Conservation (phyloP, 2,329 filamentous ascomycete genomes). For the Neurospora sp. region DNA sequence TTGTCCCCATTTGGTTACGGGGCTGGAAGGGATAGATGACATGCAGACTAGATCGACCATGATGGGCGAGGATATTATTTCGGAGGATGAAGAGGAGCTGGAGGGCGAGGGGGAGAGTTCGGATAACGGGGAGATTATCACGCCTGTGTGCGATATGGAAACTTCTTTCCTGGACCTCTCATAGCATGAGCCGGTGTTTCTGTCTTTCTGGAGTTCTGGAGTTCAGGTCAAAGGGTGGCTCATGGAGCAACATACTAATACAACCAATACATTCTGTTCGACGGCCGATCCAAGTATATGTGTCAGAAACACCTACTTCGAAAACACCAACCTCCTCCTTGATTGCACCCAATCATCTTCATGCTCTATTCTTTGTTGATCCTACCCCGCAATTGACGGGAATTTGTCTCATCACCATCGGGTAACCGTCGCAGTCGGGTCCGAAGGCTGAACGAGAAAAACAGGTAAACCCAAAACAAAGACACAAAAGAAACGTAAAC, state of each 20-base stretch:
- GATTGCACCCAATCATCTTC: neutral
- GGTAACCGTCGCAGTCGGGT: neutral
- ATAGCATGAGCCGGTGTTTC: neutral
- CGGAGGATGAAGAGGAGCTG: neutral
- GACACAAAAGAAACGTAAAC: neutral
- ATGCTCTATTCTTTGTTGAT: neutral
- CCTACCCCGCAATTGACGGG: neutral
- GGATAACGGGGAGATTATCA: slow-evolving; percentile 2
- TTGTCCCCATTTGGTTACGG: slow-evolving; percentile 34
- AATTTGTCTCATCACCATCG: neutral
- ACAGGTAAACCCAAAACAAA: neutral
- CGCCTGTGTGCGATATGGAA: slow-evolving; percentile 4
- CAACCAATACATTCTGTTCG: neutral
- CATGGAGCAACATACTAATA: neutral
- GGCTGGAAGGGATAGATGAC: neutral
- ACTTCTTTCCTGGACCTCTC: slow-evolving; percentile 8
- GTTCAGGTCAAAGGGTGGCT: neutral
- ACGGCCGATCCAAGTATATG: neutral
- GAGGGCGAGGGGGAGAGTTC: neutral
- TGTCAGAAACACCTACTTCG: neutral
- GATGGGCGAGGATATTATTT: neutral
- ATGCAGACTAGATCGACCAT: neutral
- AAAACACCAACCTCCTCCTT: neutral
- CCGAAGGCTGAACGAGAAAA: neutral
- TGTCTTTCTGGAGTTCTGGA: too few relatives aligned